Conservation (phyloP, 2,329 filamentous ascomycete species). For the Fusarium staphyleae region DNA sequence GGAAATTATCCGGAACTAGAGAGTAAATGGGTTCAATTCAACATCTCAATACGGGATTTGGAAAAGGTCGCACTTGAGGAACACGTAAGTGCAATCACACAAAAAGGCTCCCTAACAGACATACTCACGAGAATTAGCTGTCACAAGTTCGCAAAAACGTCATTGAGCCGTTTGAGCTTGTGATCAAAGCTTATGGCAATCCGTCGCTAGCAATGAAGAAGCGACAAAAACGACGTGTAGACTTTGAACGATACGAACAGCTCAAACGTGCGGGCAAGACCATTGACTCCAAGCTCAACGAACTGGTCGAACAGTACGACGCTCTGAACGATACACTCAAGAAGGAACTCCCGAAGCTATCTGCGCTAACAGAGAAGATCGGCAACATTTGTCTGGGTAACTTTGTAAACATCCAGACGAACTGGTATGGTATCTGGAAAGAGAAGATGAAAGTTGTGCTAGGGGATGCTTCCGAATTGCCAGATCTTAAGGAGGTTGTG, state of each 20-base stretch:
- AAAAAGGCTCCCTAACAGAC: neutral
- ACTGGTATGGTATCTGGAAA: constrained; percentile 85
- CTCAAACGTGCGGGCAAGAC: constrained; percentile 83
- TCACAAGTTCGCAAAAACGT: constrained; percentile 78
- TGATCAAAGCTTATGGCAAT: constrained; percentile 81
- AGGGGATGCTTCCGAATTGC: constrained; percentile 66
- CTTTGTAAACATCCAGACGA: constrained; percentile 82
- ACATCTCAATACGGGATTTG: constrained; percentile 85
- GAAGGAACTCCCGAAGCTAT: constrained; percentile 87
- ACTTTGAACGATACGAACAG: constrained; percentile 83
- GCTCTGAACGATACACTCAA: constrained; percentile 93
- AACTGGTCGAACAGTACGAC: constrained; percentile 87
- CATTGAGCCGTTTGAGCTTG: constrained; percentile 80
- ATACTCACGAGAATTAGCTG: constrained; percentile 50
- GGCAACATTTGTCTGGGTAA: constrained; percentile 84
- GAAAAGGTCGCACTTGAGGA: constrained; percentile 83
- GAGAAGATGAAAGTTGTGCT: constrained; percentile 82
- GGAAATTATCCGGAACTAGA: constrained; percentile 84
- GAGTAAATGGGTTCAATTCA: constrained; percentile 93
- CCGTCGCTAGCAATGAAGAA: constrained; percentile 93
- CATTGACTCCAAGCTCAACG: constrained; percentile 82
- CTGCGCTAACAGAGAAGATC: constrained; percentile 79
- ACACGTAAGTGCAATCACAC: constrained; percentile 67
- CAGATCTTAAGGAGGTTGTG: constrained; percentile 76
- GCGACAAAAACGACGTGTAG: constrained; percentile 87